phyloP scores from a whole-genome alignment of 2,329 filamentous ascomycete species.

The Lasiodiplodia hormozganensis region DNA sequence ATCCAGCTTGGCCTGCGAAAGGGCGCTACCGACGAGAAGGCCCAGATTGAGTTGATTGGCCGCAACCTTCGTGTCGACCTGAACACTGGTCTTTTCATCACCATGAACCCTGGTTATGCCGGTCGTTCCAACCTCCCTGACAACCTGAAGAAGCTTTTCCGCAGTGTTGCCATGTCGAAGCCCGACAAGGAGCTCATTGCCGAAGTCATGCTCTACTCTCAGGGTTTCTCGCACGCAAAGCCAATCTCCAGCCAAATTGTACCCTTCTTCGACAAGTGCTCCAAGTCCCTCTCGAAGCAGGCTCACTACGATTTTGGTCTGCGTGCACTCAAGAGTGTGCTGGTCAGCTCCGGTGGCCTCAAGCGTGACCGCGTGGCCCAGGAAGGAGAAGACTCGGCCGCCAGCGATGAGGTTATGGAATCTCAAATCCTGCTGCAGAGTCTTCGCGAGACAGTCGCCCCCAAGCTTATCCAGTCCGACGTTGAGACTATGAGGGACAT shows the following conservation, averaged over 20 bases:
- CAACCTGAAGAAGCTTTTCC: slow-evolving; percentile 99
- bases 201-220: slow-evolving; percentile 99
- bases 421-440: slow-evolving; percentile 99
- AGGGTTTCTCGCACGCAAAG: slow-evolving; percentile 98
- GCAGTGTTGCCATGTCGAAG: slow-evolving; percentile 99
- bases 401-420: slow-evolving; percentile 77
- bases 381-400: slow-evolving; percentile 55
- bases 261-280: slow-evolving; percentile 95
- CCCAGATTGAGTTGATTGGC: slow-evolving; percentile 93
- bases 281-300: slow-evolving; percentile 84
- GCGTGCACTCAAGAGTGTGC: slow-evolving; percentile 95
- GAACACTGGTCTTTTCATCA: slow-evolving; percentile 99
- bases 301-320: slow-evolving; percentile 99
- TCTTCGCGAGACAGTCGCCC: slow-evolving; percentile 96
- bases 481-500: slow-evolving; percentile 87
- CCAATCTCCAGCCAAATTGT: slow-evolving; percentile 92
- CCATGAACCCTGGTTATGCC: slow-evolving; percentile 99
- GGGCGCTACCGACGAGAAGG: slow-evolving; percentile 77
- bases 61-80: slow-evolving; percentile 87
- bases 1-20: slow-evolving; percentile 96
- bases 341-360: slow-evolving; percentile 95
- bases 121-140: slow-evolving; percentile 97
- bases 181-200: slow-evolving; percentile 99
- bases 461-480: slow-evolving; percentile 92
- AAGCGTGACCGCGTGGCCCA: slow-evolving; percentile 74